A percentile compares a stretch with the other conserved stretches of the same genome.
phyloP scores from a whole-genome alignment of 257 asterid genomes.

The Avicennia marina region DNA sequence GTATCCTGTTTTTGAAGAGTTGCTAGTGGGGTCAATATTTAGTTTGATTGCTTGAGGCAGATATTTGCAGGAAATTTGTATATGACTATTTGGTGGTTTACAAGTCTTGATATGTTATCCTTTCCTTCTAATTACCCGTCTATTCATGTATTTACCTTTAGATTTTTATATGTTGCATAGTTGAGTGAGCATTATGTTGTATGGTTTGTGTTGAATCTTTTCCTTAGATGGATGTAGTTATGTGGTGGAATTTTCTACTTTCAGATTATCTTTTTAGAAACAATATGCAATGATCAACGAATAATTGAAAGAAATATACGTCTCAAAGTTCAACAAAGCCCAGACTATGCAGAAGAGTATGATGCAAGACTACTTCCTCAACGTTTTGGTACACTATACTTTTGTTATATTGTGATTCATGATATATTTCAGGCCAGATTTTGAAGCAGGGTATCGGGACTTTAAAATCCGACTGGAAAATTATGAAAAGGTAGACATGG shows the following conservation, averaged over 20 bases:
- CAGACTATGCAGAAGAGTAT: conserved; percentile 97
- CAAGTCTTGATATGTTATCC: too few relatives aligned
- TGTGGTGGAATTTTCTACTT: conserved; percentile 12
- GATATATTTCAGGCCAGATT: conserved; percentile 83
- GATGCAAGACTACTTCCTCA: conserved; percentile 23
- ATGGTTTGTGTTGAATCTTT: conserved; percentile 9
- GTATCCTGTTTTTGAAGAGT: conserved; percentile 6
- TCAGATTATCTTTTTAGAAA: conserved; percentile 92
- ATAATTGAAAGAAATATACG: conserved; percentile 97
- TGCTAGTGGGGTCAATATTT: neutral
- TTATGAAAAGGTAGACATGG: conserved; percentile 71
- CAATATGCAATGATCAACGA: conserved; percentile 79
- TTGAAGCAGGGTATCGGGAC: conserved; percentile 95
- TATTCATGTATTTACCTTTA: too few relatives aligned
- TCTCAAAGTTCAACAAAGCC: conserved; percentile 99
- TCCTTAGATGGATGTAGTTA: conserved; percentile 19
- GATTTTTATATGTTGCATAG: too few relatives aligned
- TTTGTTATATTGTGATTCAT: conserved; percentile 24
- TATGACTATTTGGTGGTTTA: too few relatives aligned
- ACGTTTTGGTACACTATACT: conserved; percentile 11
- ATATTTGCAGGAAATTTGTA: too few relatives aligned
- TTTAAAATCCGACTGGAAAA: conserved; percentile 87
- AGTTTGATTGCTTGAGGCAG: too few relatives aligned
- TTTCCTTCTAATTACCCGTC: too few relatives aligned
- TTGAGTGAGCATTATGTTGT: too few relatives aligned